These are phyloP conservation scores for Phenoliferia sp. DNA, from an alignment of 1,284 basidiomycete genomes.

Conservation along the genomic window DNA sequence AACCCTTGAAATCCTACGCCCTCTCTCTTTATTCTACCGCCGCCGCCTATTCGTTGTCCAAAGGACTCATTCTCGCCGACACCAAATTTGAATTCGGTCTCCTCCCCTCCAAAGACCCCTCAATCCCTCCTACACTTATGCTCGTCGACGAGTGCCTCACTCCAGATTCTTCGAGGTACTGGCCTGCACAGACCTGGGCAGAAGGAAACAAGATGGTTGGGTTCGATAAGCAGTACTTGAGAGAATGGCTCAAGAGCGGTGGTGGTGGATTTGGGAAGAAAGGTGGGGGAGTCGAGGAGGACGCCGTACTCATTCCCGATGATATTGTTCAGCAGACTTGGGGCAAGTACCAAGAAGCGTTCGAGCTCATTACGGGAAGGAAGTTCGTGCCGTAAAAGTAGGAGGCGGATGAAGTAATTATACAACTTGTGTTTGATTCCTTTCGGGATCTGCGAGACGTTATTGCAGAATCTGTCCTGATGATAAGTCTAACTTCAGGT, in stretches of 20 bases:
- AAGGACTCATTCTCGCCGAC: conserved; percentile 93
- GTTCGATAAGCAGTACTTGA: conserved; percentile 95
- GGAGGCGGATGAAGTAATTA: background rate
- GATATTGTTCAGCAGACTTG: conserved; percentile 72
- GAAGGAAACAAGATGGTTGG: conserved; percentile 75
- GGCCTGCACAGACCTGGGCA: conserved; percentile 71
- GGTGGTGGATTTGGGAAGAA: conserved; percentile 62
- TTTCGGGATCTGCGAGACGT: no score
- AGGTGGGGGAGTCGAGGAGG: conserved; percentile 68
- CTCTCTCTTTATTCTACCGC: conserved; percentile 71
- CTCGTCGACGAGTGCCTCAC: conserved; percentile 95
- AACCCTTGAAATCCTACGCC: conserved; percentile 57
- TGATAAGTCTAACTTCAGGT: no score
- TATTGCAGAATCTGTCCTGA: no score
- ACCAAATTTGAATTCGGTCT: conserved; percentile 88
- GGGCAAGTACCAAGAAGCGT: conserved; percentile 71
- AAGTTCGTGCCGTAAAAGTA: conserved; percentile 22
- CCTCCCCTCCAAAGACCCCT: conserved; percentile 45
- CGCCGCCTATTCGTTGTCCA: conserved; percentile 66
- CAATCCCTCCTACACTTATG: conserved; percentile 55
- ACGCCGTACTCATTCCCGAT: conserved; percentile 56
- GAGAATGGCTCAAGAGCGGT: conserved; percentile 72
- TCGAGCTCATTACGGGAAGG: conserved; percentile 58
- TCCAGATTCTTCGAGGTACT: conserved; percentile 95
- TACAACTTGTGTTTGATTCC: background rate